Evolutionary conservation across 495 filamentous ascomycete species (phyloP), one percentile per base, ranked within the genome.

Genomic region (Aspergillus baeticus): DNA sequence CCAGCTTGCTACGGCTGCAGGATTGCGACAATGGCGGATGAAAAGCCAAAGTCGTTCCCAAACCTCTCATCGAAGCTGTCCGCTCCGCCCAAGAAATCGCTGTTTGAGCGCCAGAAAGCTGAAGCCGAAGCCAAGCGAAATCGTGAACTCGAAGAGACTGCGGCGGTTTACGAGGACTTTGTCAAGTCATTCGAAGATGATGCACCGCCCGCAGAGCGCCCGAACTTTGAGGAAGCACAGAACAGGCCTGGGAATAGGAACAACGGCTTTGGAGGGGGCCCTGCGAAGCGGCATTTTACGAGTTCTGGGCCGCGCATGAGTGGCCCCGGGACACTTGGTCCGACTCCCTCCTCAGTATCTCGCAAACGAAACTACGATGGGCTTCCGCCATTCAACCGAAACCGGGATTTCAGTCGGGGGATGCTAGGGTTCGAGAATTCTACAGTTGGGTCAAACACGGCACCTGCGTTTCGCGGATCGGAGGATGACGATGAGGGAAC

Each of bases 71-170:
- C 85, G 38, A 98, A 97, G 68, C 85, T 96, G 37, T 83, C 89
- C 21, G 89, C 90, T 10, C 87, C 91, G 0, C 60, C 74, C 37
- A 95, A 92, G 72, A 91, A 96, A 67, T 95, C 91, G 11, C 82
- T 90, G 31, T 98, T 96, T 73, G 93, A 98, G 72, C 87, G 87
- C 52, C 90, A 94, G 62, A 94, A 92, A 75, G 90, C 89, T 36
- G 92, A 96, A 67, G 92, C 90, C 31, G 90, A 96, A 77, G 93
- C 91, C 14, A 98, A 97, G 71, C 87, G 90, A 33, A 81, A 83
- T 61, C 82, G 91, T 54, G 93, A 96, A 70, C 87, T 87, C 67
- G 90, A 87, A 56, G 93, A 96, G 70, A 96, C 89, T 17, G 90
- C 89, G 33, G 93, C 92, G 8, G 93, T 90, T 13, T 90, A 91